Evolutionary conservation across 2,329 filamentous ascomycete genomes (phyloP), one percentile per base, ranked within the genome.

Genomic region (Trichoderma sp.): DNA sequence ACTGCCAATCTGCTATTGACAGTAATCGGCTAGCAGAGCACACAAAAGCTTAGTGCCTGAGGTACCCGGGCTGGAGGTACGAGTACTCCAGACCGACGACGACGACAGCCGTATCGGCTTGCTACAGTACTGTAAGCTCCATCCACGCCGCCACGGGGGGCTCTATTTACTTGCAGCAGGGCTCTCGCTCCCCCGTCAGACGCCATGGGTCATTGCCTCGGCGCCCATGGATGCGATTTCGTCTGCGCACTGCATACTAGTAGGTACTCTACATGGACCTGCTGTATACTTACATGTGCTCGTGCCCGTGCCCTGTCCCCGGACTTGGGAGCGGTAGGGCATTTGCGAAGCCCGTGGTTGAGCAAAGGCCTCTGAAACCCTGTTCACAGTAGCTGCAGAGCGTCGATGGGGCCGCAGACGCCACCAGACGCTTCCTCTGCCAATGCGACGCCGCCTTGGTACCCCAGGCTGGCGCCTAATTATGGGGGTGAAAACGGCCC

Each of bases 401-500:
- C 43, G 43, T 28, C 14, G 18, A 26, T 37, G 56, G 65, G 56
- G 49, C 66, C 66, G 58, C 58, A 60, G 49, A 24, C 55, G 61
- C 61, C 61, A 54, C 65, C 60, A 39, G 60, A 28, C 56, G 46
- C 65, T 37, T 49, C 26, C 14, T 26, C 34, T 46, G 37, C 65
- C 54, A 59, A 49, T 67, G 46, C 55, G 26, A 67, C 66, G 37
- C 37, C 58, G 66, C 34, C 56, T 24, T 34, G 7, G 49, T 68
- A 68, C 59, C 66, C 56, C 66, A 52, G 59, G 49, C 58, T 55
- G 66, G 66, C 66, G 66, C 66, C 58, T 68, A 49, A 56, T 58
- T 68, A 51, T 63, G 58, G 66, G 66, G 56, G 32, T 5, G 14
- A 43, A 61, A 60, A 61, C 58, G 66, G 51, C 46, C 46, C 49